phyloP scores from a whole-genome alignment of 768 basidiomycete genomes.

The Boletus vermiculosoides region DNA sequence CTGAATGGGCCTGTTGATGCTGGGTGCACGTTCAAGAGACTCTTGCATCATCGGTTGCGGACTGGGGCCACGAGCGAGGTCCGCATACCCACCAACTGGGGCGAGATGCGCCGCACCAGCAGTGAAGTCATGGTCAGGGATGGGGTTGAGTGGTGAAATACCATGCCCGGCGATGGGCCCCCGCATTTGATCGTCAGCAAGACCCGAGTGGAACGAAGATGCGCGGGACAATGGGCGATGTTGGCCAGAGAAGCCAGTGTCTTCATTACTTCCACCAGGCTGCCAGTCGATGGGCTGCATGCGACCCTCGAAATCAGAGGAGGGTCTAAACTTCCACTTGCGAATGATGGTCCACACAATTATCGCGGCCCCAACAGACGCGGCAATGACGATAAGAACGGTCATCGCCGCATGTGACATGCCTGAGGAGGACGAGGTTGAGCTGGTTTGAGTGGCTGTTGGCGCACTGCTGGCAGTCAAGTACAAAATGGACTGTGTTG shows the following conservation, averaged over 20 bases:
- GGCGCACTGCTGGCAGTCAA: conserved; percentile 19
- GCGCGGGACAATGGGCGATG: conserved; percentile 54
- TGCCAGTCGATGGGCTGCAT: conserved; percentile 90
- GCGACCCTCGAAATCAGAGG: conserved; percentile 76
- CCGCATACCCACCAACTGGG: conserved; percentile 78
- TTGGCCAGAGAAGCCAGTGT: conserved; percentile 43
- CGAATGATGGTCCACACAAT: conserved; percentile 89
- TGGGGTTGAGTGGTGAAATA: conserved; percentile 36
- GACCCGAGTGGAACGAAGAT: conserved; percentile 68
- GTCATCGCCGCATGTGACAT: conserved; percentile 48
- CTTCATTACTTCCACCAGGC: conserved; percentile 51
- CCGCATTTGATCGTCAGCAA: conserved; percentile 34
- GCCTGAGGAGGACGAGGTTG: conserved; percentile 34
- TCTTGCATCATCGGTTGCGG: conserved; percentile 58
- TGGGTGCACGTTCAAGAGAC: conserved; percentile 36
- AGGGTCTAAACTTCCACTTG: conserved; percentile 87
- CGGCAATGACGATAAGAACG: conserved; percentile 67
- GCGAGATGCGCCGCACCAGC: conserved; percentile 55
- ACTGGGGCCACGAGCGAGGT: conserved; percentile 73
- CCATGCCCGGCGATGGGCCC: conserved; percentile 35
- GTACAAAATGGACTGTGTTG: conserved; percentile 55
- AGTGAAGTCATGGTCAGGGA: conserved; percentile 79
- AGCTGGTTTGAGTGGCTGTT: conserved; percentile 22
- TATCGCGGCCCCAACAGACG: conserved; percentile 62
- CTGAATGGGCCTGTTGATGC: conserved; percentile 44